Base-by-base conservation (phyloP, 2,329 filamentous ascomycete species). In the Orbilia brochopaga region DNA sequence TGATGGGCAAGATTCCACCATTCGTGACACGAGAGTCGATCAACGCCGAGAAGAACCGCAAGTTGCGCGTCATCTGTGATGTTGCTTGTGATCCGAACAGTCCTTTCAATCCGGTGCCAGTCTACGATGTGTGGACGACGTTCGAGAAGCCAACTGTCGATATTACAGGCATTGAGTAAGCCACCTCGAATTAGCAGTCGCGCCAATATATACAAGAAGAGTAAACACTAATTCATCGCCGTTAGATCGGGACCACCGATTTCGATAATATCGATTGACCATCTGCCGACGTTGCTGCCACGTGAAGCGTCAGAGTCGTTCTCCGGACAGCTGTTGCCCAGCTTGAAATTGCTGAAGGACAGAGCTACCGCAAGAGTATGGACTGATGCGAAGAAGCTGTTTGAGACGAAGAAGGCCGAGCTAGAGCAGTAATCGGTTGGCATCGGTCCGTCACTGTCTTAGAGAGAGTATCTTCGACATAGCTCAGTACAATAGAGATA, bases 281-380 rank as follows among this genome's bases (percentile, higher is more conserved):
- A 95, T 78, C 83, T 95, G 58, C 91, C 91, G 2, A 89, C 87
- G 59, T 85, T 97, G 75, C 83, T 97, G 40, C 90, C 93, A 0
- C 85, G 93, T 59, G 93, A 97, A 81, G 88, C 91, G 24, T 91
- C 87, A 48, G 92, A 97, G 81, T 88, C 88, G 19, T 97, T 96
- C 82, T 91, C 88, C 79, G 82, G 85, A 57, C 89, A 89, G 53
- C 82, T 97, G 75, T 82, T 96, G 77, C 91, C 91, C 19, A 90
- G 87, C 77, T 81, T 97, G 75, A 80, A 94, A 72, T 84, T 87
- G 72, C 84, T 97, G 73, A 91, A 94, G 79, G 86, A 94, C 78
- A 86, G 90, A 78, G 81, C 84, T 69, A 88, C 84, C 19, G 84
- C 87, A 24, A 84, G 85, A 11, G 92, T 96, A n/a, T 97, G 92